These are phyloP conservation scores for Solanum neorickii DNA, from an alignment of 257 asterid genomes.

Conservation along the genomic window DNA sequence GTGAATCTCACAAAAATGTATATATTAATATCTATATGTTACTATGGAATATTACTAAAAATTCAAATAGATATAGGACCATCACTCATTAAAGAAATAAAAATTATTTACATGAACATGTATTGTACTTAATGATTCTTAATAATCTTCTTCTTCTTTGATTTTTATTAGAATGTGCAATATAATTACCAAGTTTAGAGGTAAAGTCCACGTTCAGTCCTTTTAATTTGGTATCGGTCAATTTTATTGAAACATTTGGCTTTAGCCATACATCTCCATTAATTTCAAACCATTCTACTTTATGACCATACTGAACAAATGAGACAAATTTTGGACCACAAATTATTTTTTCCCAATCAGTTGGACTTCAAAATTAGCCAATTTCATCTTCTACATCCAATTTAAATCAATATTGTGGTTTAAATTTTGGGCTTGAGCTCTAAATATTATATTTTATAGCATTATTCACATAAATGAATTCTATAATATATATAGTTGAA, in stretches of 20 bases:
- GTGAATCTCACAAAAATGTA: not conserved
- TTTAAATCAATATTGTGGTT: not conserved
- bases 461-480: accelerated
- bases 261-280: not conserved
- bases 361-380: not conserved
- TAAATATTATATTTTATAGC: not conserved
- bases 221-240: not conserved
- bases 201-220: not conserved
- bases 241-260: not conserved
- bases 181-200: not conserved
- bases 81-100: too few species aligned
- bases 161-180: not conserved
- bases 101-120: not conserved
- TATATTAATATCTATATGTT: too few species aligned
- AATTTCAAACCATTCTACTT: not conserved
- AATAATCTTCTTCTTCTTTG: not conserved
- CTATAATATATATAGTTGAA: not conserved
- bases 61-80: not conserved
- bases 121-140: not conserved
- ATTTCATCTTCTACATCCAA: not conserved
- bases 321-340: not conserved
- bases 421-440: not conserved
- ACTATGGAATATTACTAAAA: too few species aligned
- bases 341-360: not conserved
- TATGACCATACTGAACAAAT: not conserved